Evolutionary conservation across 257 asterid genomes (phyloP).

Genomic region (Salvia hispanica): DNA sequence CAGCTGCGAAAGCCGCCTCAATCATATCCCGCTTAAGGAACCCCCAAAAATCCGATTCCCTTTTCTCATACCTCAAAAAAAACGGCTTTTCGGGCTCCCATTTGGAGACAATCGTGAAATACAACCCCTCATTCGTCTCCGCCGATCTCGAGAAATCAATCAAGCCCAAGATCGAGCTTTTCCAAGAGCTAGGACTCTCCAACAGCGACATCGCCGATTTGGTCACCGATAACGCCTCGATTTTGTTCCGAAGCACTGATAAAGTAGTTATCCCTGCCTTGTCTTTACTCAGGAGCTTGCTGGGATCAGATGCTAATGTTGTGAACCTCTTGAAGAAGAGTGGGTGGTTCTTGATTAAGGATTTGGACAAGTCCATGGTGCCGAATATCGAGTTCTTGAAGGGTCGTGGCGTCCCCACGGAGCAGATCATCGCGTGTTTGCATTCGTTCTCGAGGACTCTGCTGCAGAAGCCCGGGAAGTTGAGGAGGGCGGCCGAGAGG

Average conservation of each 20-base stretch:
- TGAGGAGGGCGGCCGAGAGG: conserved; percentile 34
- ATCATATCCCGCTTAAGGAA: not conserved
- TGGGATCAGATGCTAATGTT: conserved; percentile 33
- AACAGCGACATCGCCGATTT: conserved; percentile 32
- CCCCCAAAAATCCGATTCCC: conserved; percentile 24
- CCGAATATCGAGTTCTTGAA: conserved; percentile 42
- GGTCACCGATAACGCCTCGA: conserved; percentile 27
- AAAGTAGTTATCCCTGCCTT: conserved; percentile 32
- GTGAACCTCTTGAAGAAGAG: conserved; percentile 29
- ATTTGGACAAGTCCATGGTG: conserved; percentile 38
- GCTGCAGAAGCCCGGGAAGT: conserved; percentile 32
- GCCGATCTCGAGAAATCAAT: conserved; percentile 31
- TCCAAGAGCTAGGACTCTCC: conserved; percentile 31
- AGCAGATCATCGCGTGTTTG: conserved; percentile 19
- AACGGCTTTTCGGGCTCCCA: conserved; percentile 40
- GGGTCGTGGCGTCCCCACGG: conserved; percentile 30
- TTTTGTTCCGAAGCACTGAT: conserved; percentile 27
- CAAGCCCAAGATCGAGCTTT: conserved; percentile 43
- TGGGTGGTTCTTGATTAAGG: conserved; percentile 30
- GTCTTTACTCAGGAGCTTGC: conserved; percentile 26
- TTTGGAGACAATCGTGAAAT: conserved; percentile 34
- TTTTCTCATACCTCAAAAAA: conserved; percentile 34
- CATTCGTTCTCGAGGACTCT: conserved; percentile 33
- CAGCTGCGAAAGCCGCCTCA: conserved; percentile 33
- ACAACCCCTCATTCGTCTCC: conserved; percentile 23